Base-by-base conservation (phyloP, 192 early-diverging fungal genomes). In the Rhizoclosmatium sp. region DNA sequence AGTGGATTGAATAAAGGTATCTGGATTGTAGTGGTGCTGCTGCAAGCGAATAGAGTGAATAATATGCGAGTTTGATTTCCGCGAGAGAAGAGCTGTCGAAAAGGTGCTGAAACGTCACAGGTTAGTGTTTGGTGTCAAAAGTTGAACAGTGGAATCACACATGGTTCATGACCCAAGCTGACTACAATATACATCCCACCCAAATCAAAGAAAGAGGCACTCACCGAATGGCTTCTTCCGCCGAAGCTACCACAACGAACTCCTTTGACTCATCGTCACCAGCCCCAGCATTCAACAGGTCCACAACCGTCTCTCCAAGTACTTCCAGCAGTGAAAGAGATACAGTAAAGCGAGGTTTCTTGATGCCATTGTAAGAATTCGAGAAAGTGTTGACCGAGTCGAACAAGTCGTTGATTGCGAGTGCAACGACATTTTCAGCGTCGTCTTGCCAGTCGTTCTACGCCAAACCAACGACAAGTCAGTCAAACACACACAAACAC, bases 51-150 rank as follows among this genome's bases (percentile, higher is more conserved):
- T 59, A 23, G 47, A 16, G 58, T 72, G 58, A 40, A 72, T 59
- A 40, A 72, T 19, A 58, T 72, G 71, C 2, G 71, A 72, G 21
- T 23, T 10, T 65, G 64, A 65, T 39, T 65, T 65, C 0, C 64
- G 64, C 16, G 16, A 23, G 10, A 21, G 12, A 65, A 21, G 64
- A 14, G 64, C 64, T 39, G 64, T 1, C 12, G 64, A 65, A 10
- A 65, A 31, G 40, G 1, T 65, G 16, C 64, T 58, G 56, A 16
- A 21, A 58, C n/a, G 0, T 58, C 0, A 58, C 0, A 58, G 31
- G 31, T 31, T 31, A 31, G 31, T 31, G 31, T 31, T 31, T 0
- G 31, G 31, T 31, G 31, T 31, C 31, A 31, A 0, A 0, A 31
- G 31, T 31, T 31, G 31, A 31, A 31, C 31, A 31, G 31, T 31